Percentiles rank a stretch among this genome's conserved stretches.
phyloP scores from a whole-genome alignment of 2,329 filamentous ascomycete genomes.

The Arthrobotrys pseudoclavata region DNA sequence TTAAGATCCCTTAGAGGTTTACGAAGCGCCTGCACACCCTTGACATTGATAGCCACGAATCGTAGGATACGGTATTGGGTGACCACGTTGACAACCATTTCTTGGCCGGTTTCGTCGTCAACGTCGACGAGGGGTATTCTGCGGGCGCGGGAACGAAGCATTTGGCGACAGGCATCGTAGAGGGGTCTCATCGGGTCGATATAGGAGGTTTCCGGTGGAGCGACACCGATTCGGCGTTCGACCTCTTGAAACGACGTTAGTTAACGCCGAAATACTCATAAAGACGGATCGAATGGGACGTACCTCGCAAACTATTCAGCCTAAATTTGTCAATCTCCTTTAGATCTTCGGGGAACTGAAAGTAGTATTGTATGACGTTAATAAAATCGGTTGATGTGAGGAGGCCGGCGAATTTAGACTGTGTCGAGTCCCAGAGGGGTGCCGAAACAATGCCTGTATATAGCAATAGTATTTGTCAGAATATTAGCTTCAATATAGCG shows the following conservation, averaged over 20 bases:
- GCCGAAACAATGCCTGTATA: slow-evolving; percentile 91
- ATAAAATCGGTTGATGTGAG: slow-evolving; percentile 97
- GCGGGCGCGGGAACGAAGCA: slow-evolving; percentile 92
- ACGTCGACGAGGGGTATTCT: slow-evolving; percentile 93
- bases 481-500: not conserved
- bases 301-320: slow-evolving; percentile 90
- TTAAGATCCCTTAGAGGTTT: slow-evolving; percentile 87
- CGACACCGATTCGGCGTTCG: slow-evolving; percentile 90
- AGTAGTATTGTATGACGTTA: slow-evolving; percentile 99
- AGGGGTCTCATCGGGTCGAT: slow-evolving; percentile 90
- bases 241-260: slow-evolving; percentile 75
- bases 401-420: slow-evolving; percentile 91
- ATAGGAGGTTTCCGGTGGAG: slow-evolving; percentile 93
- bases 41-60: slow-evolving; percentile 95
- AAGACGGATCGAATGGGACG: slow-evolving; percentile 3
- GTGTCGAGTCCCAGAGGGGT: slow-evolving; percentile 94
- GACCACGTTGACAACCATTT: slow-evolving; percentile 95
- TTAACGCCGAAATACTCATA: slow-evolving; percentile 5
- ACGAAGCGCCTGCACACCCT: slow-evolving; percentile 87
- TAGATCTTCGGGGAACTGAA: slow-evolving; percentile 92
- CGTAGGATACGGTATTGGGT: slow-evolving; percentile 99
- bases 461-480: slow-evolving; percentile 15
- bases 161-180: slow-evolving; percentile 93
- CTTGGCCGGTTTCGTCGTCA: slow-evolving; percentile 91
- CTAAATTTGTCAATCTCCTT: slow-evolving; percentile 93